Base-by-base conservation (phyloP, 1,139 yeast species). In the Pichia sp. region DNA sequence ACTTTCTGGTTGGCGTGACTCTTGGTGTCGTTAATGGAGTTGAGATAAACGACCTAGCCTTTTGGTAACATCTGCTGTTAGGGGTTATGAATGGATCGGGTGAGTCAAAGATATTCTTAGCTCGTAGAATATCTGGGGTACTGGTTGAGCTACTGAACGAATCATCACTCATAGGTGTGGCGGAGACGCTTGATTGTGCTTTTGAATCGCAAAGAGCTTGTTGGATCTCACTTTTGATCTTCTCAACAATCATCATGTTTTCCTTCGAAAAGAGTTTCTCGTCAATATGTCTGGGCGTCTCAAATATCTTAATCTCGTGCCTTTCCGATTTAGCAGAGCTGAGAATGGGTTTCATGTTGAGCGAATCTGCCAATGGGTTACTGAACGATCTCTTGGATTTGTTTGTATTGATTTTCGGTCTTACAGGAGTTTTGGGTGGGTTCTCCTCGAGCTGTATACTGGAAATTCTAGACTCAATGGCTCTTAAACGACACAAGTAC, bases 51-150 rank as follows among this genome's bases (percentile, higher is more conserved):
- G 30, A 31, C 15, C 27, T 35, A 11, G 42, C 37, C 12, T 21
- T 38, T 2, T 37, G 29, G 15, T 37, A 40, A 6, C 37, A 37
- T 34, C 44, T 46, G 11, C 47, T 40, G n/a, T 45, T 44, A 2
- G 59, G 59, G 2, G 59, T 54, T 8, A 48, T 37, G 30, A 55
- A 55, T 7, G 59, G 59, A 41, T 53, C 49, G 2, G 53, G 50
- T 5, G 52, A 47, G 16, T 41, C 42, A 30, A 38, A 35, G 11
- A 40, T 41, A 22, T 33, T 37, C 27, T 41, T 44, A 2, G 34
- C 28, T 21, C 16, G 34, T 32, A 40, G 32, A n/a, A 35, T 27
- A 11, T 37, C 40, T 5, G 47, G 47, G 1, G 46, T 35, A 18
- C 41, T 37, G 12, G 27, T 24, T 5, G 21, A 14, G 26, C 42